These are phyloP conservation scores for Colletotrichum truncatum DNA, from an alignment of 2,329 filamentous ascomycete genomes.

Conservation along the genomic window DNA sequence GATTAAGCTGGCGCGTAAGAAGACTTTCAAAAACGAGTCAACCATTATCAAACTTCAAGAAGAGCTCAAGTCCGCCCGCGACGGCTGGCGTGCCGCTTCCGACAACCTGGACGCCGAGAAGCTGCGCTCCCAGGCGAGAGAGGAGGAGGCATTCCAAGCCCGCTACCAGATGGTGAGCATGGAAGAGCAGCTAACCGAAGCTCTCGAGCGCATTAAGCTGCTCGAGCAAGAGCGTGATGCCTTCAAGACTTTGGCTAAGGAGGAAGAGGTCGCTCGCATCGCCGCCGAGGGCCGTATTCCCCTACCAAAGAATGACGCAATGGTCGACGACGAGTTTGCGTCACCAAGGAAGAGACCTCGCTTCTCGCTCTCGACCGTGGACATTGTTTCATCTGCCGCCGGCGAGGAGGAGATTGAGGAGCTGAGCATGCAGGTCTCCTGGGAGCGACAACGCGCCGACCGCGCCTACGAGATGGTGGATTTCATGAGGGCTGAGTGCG, in stretches of 20 bases:
- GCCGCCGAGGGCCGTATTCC: slow-evolving; percentile 77
- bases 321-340: slow-evolving; percentile 67
- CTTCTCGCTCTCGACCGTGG: slow-evolving; percentile 56
- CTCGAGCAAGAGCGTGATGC: slow-evolving; percentile 80
- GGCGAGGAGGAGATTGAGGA: slow-evolving; percentile 69
- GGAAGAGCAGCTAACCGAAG: slow-evolving; percentile 73
- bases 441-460: slow-evolving; percentile 71
- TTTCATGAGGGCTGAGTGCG: slow-evolving; percentile 79
- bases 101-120: slow-evolving; percentile 71
- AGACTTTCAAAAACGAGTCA: slow-evolving; percentile 80
- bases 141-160: slow-evolving; percentile 75
- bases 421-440: slow-evolving; percentile 60
- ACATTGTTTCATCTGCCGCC: slow-evolving; percentile 63
- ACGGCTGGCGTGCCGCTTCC: slow-evolving; percentile 63
- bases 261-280: slow-evolving; percentile 77
- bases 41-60: slow-evolving; percentile 76
- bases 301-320: slow-evolving; percentile 60
- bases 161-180: slow-evolving; percentile 72
- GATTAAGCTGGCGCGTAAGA: slow-evolving; percentile 74
- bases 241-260: slow-evolving; percentile 75
- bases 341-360: slow-evolving; percentile 65
- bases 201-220: slow-evolving; percentile 69
- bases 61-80: slow-evolving; percentile 71
- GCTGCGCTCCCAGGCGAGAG: slow-evolving; percentile 66
- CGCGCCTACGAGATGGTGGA: slow-evolving; percentile 78